These are phyloP conservation scores for Meyerozyma elateridarum DNA, from an alignment of 1,139 yeast species.

Conservation along the genomic window DNA sequence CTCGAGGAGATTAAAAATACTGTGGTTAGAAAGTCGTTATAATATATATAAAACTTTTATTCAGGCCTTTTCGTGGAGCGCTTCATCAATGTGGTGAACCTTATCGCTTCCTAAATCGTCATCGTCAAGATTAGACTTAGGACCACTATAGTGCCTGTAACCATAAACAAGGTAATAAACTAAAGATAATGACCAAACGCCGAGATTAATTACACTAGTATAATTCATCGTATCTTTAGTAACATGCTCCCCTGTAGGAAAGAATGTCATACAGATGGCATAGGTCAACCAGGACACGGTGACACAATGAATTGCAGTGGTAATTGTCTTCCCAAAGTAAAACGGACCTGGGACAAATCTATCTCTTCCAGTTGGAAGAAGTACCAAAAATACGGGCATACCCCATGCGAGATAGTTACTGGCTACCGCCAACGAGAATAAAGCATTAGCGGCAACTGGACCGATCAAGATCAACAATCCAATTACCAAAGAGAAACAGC, in stretches of 20 bases:
- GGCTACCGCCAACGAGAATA: conserved; percentile 46
- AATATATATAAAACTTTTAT: no score
- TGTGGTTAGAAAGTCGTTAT: no score
- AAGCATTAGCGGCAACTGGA: conserved; percentile 36
- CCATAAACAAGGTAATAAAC: conserved; percentile 27
- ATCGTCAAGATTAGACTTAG: conserved; percentile 30
- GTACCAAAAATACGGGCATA: conserved; percentile 29
- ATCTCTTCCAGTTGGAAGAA: conserved; percentile 26
- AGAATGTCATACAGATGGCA: conserved; percentile 36
- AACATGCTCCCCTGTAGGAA: conserved; percentile 28
- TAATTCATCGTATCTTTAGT: conserved; percentile 32
- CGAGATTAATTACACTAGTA: conserved; percentile 32
- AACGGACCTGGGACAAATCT: conserved; percentile 28
- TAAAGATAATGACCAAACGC: conserved; percentile 28
- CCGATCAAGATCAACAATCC: conserved; percentile 34
- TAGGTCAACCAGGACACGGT: conserved; percentile 25
- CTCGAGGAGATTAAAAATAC: no score
- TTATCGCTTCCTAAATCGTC: conserved; percentile 8
- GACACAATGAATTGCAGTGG: conserved; percentile 13
- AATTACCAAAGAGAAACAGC: conserved; percentile 22
- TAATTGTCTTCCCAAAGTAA: conserved; percentile 24
- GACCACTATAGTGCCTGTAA: conserved; percentile 28
- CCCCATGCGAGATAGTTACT: conserved; percentile 40
- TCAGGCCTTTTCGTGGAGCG: no score
- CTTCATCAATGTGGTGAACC: conserved; percentile 9